Conservation (phyloP, 139 green algal genomes). For the Tetradesmus obliquus region DNA sequence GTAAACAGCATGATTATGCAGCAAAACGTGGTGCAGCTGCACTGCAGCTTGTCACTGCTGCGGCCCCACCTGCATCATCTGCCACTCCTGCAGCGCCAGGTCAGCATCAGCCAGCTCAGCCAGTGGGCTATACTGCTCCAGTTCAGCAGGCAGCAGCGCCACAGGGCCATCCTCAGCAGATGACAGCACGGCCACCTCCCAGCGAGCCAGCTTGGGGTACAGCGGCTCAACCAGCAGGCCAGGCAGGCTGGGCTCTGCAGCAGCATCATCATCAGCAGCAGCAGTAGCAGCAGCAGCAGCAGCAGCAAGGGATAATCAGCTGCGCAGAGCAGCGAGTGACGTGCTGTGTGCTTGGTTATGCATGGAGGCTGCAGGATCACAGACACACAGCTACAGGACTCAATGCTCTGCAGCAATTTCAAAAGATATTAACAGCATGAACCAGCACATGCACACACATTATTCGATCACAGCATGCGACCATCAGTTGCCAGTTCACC, state of each 20-base stretch:
- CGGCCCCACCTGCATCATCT: slow-evolving; percentile 9
- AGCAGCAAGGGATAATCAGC: neutral
- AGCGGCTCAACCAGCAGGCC: slow-evolving; percentile 32
- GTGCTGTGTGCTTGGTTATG: neutral
- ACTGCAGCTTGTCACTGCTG: neutral
- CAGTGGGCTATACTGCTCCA: slow-evolving; percentile 51
- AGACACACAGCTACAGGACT: no score
- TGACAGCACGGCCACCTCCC: slow-evolving; percentile 33
- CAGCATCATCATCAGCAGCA: neutral
- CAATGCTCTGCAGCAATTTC: no score
- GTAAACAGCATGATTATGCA: neutral
- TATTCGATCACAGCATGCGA: neutral
- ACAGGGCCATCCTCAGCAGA: slow-evolving; percentile 55
- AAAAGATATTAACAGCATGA: neutral
- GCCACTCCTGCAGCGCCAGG: slow-evolving; percentile 51
- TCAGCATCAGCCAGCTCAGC: slow-evolving; percentile 18
- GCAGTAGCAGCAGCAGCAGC: neutral
- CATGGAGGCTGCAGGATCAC: neutral
- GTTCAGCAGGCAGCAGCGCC: slow-evolving; percentile 71
- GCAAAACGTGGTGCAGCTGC: neutral
- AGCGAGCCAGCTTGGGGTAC: slow-evolving; percentile 36
- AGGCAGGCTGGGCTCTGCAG: neutral
- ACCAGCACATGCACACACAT: neutral
- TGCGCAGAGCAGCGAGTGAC: neutral
- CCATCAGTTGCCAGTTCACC: neutral